Base-by-base conservation (phyloP, 352 stramenopile genomes). In the Pythium chondricola region DNA sequence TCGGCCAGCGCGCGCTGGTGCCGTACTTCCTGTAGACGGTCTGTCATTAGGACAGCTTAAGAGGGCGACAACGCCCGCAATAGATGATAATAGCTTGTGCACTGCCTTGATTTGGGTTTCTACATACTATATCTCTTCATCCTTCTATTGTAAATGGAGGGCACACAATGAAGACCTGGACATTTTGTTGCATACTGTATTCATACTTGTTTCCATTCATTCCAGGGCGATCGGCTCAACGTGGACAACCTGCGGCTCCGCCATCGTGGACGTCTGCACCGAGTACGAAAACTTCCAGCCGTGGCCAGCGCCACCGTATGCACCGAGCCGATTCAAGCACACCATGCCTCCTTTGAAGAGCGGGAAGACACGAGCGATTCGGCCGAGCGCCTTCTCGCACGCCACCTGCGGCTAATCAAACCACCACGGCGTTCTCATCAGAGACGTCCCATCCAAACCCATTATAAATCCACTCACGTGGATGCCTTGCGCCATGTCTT, bases 11-110 rank as follows among this genome's bases (percentile, higher is more conserved):
- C 29, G 75, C 79, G 35, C 51, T 85, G 42, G 82, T 93, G 59
- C 82, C 82, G 39, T 93, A 93, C 62, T 93, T 93, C 67, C 63
- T 93, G 75, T 93, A 91, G 69, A 63, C 21, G 21, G 18, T 38
- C 8, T 7, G 14, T n/a, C 16, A n/a, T n/a, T n/a, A n/a, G n/a
- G n/a, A n/a, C n/a, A n/a, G n/a, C n/a, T n/a, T n/a, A n/a, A n/a
- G n/a, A n/a, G n/a, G n/a, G n/a, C n/a, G n/a, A n/a, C n/a, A n/a
- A n/a, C n/a, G n/a, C n/a, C n/a, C n/a, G n/a, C n/a, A n/a, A n/a
- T n/a, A n/a, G n/a, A n/a, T n/a, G n/a, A n/a, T n/a, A n/a, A n/a
- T n/a, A n/a, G n/a, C n/a, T n/a, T n/a, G n/a, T n/a, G n/a, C n/a
- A n/a, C n/a, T n/a, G n/a, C n/a, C n/a, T n/a, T n/a, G n/a, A n/a